These are phyloP conservation scores for Mrakia gelida DNA, from an alignment of 768 basidiomycete genomes.

Conservation along the genomic window DNA sequence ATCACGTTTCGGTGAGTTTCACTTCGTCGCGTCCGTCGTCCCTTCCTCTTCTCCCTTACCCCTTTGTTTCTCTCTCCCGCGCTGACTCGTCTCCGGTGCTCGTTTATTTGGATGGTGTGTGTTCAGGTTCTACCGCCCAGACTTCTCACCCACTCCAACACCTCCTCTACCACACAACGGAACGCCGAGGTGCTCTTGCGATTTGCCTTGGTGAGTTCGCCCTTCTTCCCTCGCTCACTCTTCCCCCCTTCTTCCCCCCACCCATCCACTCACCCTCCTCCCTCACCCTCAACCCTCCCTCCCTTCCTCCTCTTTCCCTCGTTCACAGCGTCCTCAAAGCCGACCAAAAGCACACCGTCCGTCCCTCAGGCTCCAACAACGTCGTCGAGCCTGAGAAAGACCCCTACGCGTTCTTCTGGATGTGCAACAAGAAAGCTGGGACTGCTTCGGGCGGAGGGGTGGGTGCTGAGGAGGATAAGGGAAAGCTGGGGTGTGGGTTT, in stretches of 20 bases:
- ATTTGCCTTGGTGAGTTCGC: slow-evolving; percentile 11
- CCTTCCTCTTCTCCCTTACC: slow-evolving; percentile 32
- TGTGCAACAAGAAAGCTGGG: slow-evolving; percentile 35
- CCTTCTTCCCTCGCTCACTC: background rate
- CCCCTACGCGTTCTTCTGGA: slow-evolving; percentile 44
- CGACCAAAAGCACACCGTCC: slow-evolving; percentile 44
- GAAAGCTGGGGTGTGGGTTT: slow-evolving; percentile 40
- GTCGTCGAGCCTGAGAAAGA: slow-evolving; percentile 20
- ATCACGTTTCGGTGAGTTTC: slow-evolving; percentile 42
- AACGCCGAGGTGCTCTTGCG: slow-evolving; percentile 18
- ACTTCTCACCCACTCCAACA: slow-evolving; percentile 39
- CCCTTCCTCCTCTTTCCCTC: background rate
- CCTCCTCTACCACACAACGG: background rate
- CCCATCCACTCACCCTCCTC: background rate
- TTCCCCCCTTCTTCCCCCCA: no score
- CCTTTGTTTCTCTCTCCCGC: background rate
- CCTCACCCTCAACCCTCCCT: background rate
- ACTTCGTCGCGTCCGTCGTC: background rate
- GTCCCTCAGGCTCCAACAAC: slow-evolving; percentile 8
- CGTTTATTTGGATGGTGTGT: no score
- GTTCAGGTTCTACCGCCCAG: slow-evolving; percentile 35
- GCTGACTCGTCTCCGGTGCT: background rate
- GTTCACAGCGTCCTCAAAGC: slow-evolving; percentile 39
- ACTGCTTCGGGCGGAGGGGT: background rate
- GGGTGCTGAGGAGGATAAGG: no score